Evolutionary conservation across 805 yeast species (phyloP).

Genomic region (Sugiyamaella mastotermitis): DNA sequence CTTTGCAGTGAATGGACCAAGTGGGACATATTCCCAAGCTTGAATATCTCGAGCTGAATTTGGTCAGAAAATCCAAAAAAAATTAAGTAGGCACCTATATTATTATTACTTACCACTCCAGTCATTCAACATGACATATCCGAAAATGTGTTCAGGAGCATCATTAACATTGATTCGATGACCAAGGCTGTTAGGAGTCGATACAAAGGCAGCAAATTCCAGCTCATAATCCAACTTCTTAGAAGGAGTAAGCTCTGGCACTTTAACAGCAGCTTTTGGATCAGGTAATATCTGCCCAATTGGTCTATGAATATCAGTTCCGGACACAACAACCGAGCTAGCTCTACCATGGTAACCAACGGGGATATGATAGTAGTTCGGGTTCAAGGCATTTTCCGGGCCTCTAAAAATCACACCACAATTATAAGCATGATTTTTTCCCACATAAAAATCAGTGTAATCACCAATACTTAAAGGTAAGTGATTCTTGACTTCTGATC

Average conservation of each 20-base stretch:
- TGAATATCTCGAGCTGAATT: constrained; percentile 26
- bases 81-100: not conserved
- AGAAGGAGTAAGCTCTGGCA: constrained; percentile 9
- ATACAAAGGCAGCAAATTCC: constrained; percentile 22
- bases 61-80: constrained; percentile 6
- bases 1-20: constrained; percentile 24
- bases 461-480: constrained; percentile 23
- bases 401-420: constrained; percentile 22
- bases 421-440: constrained; percentile 23
- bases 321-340: constrained; percentile 23
- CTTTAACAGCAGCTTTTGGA: constrained; percentile 11
- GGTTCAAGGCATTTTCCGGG: constrained; percentile 21
- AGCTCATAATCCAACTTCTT: constrained; percentile 21
- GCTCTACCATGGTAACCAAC: constrained; percentile 26
- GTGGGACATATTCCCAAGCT: constrained; percentile 26
- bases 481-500: constrained; percentile 8
- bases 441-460: constrained; percentile 24
- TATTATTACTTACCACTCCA: constrained; percentile 14
- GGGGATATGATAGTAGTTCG: constrained; percentile 23
- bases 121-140: constrained; percentile 24
- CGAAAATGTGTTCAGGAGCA: constrained; percentile 22
- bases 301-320: constrained; percentile 21
- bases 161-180: constrained; percentile 15
- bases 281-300: constrained; percentile 19
- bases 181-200: constrained; percentile 18